Conservation (phyloP, 2,329 filamentous ascomycete genomes). For the Diaporthe ampelina region DNA sequence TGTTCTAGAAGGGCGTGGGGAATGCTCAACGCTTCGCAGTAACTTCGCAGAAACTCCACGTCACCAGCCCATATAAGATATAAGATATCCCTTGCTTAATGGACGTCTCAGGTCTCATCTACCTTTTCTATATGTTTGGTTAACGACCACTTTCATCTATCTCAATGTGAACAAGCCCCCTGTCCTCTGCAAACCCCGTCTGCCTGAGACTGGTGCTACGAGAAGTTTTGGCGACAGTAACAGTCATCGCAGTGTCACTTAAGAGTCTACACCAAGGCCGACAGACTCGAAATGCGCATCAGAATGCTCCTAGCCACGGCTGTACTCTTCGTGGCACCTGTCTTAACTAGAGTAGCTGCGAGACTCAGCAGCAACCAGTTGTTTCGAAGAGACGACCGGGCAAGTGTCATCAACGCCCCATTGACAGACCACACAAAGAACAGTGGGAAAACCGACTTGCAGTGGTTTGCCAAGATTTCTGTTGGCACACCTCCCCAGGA, state of each 20-base stretch:
- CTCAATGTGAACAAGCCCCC: background rate
- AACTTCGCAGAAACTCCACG: background rate
- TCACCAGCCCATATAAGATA: background rate
- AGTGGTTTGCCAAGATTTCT: slow-evolving; percentile 38
- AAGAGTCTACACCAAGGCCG: background rate
- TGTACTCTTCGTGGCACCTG: background rate
- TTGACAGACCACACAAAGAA: slow-evolving; percentile 39
- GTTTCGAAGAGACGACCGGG: background rate
- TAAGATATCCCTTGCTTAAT: background rate
- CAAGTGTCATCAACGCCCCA: slow-evolving; percentile 11
- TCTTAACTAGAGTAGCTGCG: background rate
- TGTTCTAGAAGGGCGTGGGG: slow-evolving; percentile 3
- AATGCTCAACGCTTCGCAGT: background rate
- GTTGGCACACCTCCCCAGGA: slow-evolving; percentile 36
- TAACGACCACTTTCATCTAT: background rate
- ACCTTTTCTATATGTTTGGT: background rate
- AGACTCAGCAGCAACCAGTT: background rate
- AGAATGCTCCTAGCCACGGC: background rate
- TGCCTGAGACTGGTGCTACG: background rate
- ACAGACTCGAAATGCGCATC: background rate
- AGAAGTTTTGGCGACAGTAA: too few species aligned
- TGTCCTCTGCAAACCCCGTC: background rate
- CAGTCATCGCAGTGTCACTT: background rate
- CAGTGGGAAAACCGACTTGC: slow-evolving; percentile 34
- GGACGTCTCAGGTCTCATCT: too few species aligned